Evolutionary conservation across 1,284 basidiomycete species (phyloP).

Genomic region (Cutaneotrichosporon cyanovorans): DNA sequence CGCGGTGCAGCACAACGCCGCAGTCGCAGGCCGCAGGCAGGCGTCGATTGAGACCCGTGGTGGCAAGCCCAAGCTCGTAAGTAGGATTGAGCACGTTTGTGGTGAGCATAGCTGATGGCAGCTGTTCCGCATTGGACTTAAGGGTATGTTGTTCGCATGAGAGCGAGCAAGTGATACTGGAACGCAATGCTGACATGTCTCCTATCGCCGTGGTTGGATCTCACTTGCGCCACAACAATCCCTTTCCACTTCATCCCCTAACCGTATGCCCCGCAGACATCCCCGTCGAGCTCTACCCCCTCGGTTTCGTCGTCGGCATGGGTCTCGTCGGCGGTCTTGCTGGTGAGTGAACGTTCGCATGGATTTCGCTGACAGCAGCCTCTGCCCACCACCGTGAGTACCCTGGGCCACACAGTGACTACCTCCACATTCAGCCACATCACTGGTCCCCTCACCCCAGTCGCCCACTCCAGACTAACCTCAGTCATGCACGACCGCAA

Average conservation of each 20-base stretch:
- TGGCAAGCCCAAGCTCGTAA: constrained; percentile 41
- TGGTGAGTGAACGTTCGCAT: constrained; percentile 22
- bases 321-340: constrained; percentile 37
- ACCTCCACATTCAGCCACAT: too few relatives aligned
- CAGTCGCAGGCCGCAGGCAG: constrained; percentile 25
- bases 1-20: constrained; percentile 1
- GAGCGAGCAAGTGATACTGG: neutral
- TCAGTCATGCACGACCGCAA: too few relatives aligned
- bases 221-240: neutral
- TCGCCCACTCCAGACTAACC: too few relatives aligned
- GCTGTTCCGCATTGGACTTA: constrained; percentile 44
- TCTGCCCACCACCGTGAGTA: constrained; percentile 15
- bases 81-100: too few relatives aligned
- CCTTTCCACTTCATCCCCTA: too few relatives aligned
- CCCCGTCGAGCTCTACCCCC: constrained; percentile 45
- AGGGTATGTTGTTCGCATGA: constrained; percentile 13
- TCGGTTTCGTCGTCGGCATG: constrained; percentile 40
- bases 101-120: constrained; percentile 12
- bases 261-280: constrained; percentile 33
- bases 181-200: neutral
- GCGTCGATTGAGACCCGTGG: constrained; percentile 27
- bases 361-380: neutral
- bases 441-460: too few relatives aligned
- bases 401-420: too few relatives aligned
- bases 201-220: too few relatives aligned